These are phyloP conservation scores for Jacaranda copaia DNA, from an alignment of 257 asterid genomes.

Conservation along the genomic window DNA sequence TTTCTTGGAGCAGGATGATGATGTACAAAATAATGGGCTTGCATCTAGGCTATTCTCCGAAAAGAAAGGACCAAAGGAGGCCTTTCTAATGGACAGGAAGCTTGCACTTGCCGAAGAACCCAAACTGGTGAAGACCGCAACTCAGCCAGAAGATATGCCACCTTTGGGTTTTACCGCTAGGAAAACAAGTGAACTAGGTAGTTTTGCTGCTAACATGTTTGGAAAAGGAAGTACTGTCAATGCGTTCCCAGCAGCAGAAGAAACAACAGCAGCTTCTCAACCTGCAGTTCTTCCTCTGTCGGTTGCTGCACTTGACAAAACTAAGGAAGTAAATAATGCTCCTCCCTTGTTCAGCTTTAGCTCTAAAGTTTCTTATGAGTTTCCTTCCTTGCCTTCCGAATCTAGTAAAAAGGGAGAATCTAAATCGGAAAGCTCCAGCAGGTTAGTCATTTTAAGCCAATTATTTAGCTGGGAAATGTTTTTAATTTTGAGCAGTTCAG, in stretches of 20 bases:
- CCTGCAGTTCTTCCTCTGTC: constrained; percentile 39
- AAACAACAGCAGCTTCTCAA: constrained; percentile 37
- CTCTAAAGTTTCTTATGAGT: constrained; percentile 44
- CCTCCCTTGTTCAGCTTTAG: constrained; percentile 48
- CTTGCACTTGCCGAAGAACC: constrained; percentile 42
- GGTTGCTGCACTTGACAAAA: constrained; percentile 39
- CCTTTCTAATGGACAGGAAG: constrained; percentile 37
- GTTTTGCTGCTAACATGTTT: constrained; percentile 30
- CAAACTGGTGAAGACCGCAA: constrained; percentile 35
- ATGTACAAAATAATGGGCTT: constrained; percentile 48
- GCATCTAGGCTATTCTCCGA: constrained; percentile 42
- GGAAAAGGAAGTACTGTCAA: constrained; percentile 43
- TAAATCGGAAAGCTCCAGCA: constrained; percentile 46
- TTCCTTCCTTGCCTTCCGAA: constrained; percentile 41
- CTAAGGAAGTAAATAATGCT: constrained; percentile 48
- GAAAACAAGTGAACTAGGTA: constrained; percentile 37
- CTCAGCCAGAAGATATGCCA: constrained; percentile 43
- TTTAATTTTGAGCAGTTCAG: background rate
- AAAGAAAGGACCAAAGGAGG: constrained; percentile 40
- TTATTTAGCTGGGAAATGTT: background rate
- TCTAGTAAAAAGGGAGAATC: constrained; percentile 36
- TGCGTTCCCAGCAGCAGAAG: constrained; percentile 33
- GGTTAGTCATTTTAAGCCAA: constrained; percentile 40
- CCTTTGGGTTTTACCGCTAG: constrained; percentile 33
- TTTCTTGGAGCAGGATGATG: constrained; percentile 61